Base-by-base conservation (phyloP, 1,284 basidiomycete species). In the Malassezia pachydermatis region DNA sequence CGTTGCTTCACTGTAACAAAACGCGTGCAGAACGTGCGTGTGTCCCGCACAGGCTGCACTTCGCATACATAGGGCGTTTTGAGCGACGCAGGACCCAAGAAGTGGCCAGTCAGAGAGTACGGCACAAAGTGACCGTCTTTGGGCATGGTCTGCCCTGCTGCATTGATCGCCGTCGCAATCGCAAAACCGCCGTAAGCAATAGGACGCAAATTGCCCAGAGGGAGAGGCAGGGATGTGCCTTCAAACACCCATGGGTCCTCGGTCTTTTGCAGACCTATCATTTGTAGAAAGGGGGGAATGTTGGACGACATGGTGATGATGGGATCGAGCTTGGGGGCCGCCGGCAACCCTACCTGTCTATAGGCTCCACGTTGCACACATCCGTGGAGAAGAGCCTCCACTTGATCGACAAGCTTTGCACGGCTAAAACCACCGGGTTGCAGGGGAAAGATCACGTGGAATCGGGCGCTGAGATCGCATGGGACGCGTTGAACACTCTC, bases 171-270 rank as follows among this genome's bases (percentile, higher is more conserved):
- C 9, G 59, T 46, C 1, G 59, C 61, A 17, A 57, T 41, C 2
- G 59, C 61, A 28, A 57, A 66, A 17, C 64, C 64, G n/a, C 64
- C 64, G 30, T 59, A 66, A 2, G 64, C 64, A 23, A 66, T 66
- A 32, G 58, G 52, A 47, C 52, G 58, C 7, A 51, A 24, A 32
- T 66, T 66, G 40, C 64, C 64, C 55, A 58, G 58, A 45, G 57
- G 53, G 14, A 58, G 56, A 0, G 61, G 60, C 2, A 46, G 34
- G 23, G 50, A 45, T n/a, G 57, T 54, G 14, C 54, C 55, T 34
- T 58, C 40, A 41, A 54, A 65, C 14, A 58, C 54, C 41, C 53
- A 42, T 1, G 57, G 55, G 3, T 54, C 45, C 13, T 47, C 30
- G 0, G 62, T 61, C 4, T 45, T 24, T 14, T 44, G 47, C 10